These are phyloP conservation scores for Cercospora canescens DNA, from an alignment of 2,329 filamentous ascomycete species.

Conservation along the genomic window DNA sequence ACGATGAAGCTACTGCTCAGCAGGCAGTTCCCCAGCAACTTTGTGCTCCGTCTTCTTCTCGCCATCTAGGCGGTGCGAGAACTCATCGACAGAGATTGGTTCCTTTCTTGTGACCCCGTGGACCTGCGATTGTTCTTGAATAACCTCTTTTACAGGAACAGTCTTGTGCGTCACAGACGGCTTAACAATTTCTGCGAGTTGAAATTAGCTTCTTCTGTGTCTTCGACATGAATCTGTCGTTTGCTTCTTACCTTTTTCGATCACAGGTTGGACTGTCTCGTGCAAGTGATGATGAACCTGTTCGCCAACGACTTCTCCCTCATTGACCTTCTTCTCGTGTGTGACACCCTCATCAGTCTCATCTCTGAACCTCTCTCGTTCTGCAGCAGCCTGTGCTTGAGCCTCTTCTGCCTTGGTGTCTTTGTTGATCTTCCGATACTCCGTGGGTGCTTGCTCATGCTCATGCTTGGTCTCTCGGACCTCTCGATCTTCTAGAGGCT, in stretches of 20 bases:
- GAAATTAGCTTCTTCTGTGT: not conserved
- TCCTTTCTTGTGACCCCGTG: constrained; percentile 25
- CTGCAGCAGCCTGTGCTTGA: constrained; percentile 23
- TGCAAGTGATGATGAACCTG: constrained; percentile 31
- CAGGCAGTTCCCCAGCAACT: constrained; percentile 3
- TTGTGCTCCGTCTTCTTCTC: constrained; percentile 14
- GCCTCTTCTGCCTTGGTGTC: constrained; percentile 22
- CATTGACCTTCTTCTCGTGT: constrained; percentile 18
- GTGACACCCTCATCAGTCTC: constrained; percentile 18
- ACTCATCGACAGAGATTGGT: constrained; percentile 30
- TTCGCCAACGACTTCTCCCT: constrained; percentile 22
- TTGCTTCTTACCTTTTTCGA: constrained; percentile 28
- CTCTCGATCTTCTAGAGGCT: constrained; percentile 27
- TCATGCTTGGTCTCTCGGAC: constrained; percentile 23
- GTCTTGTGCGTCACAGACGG: constrained; percentile 29
- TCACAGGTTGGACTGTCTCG: constrained; percentile 31
- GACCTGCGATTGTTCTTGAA: constrained; percentile 28
- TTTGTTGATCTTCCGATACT: constrained; percentile 24
- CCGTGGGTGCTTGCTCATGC: constrained; percentile 20
- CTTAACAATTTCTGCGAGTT: constrained; percentile 23
- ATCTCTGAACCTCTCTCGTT: constrained; percentile 22
- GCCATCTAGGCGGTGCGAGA: constrained; percentile 21
- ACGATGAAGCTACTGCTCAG: not conserved
- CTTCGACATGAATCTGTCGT: not conserved
- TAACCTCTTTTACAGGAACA: constrained; percentile 28